Conservation (phyloP, 345 rosid species). For the Linum lewisii region DNA sequence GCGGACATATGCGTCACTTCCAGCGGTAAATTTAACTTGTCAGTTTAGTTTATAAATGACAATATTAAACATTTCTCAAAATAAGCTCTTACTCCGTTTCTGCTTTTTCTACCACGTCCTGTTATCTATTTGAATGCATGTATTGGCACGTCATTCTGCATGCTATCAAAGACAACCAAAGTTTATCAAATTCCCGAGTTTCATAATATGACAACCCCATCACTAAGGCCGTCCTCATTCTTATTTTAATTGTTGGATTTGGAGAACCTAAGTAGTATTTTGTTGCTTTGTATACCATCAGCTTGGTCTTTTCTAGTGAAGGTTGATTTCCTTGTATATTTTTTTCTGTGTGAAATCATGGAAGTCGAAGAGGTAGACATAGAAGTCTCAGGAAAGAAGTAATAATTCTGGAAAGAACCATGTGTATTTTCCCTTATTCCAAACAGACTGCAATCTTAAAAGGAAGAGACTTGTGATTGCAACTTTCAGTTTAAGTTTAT, state of each 20-base stretch:
- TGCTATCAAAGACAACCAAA: not conserved
- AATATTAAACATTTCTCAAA: not conserved
- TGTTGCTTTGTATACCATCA: not conserved
- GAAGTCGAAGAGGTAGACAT: not conserved
- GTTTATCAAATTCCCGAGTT: not conserved
- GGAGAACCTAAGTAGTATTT: not conserved
- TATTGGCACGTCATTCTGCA: not conserved
- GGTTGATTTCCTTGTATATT: not conserved
- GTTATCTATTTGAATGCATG: not conserved
- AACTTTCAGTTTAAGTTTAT: not conserved
- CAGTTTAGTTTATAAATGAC: not conserved
- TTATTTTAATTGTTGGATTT: not conserved
- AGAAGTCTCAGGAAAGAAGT: not conserved
- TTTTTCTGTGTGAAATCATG: not conserved
- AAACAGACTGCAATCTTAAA: not conserved
- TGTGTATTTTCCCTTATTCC: not conserved
- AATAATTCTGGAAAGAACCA: not conserved
- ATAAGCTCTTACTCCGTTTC: not conserved
- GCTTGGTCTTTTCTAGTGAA: not conserved
- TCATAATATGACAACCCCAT: not conserved
- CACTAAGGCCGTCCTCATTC: not conserved
- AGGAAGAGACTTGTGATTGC: not conserved
- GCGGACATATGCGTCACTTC: constrained; percentile 77
- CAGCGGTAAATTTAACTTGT: constrained; percentile 57
- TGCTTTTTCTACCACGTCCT: constrained; percentile 1